These are phyloP conservation scores for Xerocomus potaroensis DNA, from an alignment of 768 basidiomycete species.

Conservation along the genomic window DNA sequence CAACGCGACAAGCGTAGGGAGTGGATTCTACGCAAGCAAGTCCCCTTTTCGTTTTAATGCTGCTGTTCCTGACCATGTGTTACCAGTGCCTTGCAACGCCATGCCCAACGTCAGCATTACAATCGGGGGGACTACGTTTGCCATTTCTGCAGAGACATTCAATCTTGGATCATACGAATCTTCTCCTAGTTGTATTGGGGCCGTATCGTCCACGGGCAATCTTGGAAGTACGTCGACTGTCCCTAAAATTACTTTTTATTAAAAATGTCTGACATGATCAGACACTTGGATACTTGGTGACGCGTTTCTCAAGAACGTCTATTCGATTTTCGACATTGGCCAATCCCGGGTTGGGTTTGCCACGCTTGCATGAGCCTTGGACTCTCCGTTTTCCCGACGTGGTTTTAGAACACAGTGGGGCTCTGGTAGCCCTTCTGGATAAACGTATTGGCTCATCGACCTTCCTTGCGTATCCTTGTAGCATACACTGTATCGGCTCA, in stretches of 20 bases:
- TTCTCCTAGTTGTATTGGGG: conserved; percentile 18
- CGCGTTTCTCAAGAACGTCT: conserved; percentile 44
- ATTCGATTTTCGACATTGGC: conserved; percentile 41
- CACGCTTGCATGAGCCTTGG: conserved; percentile 16
- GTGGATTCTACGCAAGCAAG: conserved; percentile 36
- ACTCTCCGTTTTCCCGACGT: not conserved
- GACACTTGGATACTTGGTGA: conserved; percentile 36
- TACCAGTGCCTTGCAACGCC: conserved; percentile 22
- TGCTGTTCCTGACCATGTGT: conserved; percentile 1
- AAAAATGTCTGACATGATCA: conserved; percentile 2
- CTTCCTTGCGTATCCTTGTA: not conserved
- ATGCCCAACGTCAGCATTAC: conserved; percentile 31
- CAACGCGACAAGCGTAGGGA: conserved; percentile 27
- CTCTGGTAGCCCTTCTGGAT: conserved; percentile 2
- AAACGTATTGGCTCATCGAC: not conserved
- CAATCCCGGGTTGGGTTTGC: conserved; percentile 42
- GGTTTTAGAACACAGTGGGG: not conserved
- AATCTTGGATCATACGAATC: conserved; percentile 33
- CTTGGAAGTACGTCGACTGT: conserved; percentile 21
- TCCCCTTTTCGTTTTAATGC: not conserved
- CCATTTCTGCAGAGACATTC: conserved; percentile 28
- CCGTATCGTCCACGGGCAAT: conserved; percentile 8
- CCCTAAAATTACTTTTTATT: not conserved
- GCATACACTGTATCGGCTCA: not conserved
- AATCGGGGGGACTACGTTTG: conserved; percentile 31